Evolutionary conservation across 129 eudicot species (phyloP), one percentile per base, ranked within the genome.

Genomic region (Ambrosia trifida): DNA sequence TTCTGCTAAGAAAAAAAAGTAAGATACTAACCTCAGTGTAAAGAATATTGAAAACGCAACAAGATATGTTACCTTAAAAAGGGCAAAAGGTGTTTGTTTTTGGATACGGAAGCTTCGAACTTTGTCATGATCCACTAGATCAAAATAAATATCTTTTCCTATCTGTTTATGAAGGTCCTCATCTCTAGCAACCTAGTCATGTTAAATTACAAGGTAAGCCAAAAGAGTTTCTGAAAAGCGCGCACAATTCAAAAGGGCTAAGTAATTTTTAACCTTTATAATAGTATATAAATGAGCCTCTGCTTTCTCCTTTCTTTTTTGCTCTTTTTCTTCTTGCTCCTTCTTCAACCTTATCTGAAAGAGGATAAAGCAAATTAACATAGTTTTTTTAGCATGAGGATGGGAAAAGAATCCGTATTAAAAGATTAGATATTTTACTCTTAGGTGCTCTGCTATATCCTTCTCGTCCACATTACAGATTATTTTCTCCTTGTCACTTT

Each of bases 91-190:
- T 83, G 72, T 71, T 72, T 91, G 91, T 66, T 91, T 91, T 76
- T 91, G 95, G 65, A 91, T 91, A 47, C 97, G 91, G 51, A 91
- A 91, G 69, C 76, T 70, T 33, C 82, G 91, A 63, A 91, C 97
- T 85, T 85, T 91, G 78, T 88, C 97, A 85, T 91, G 97, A 64
- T 91, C 97, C 16, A 91, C 97, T 28, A 91, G 95, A 78, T 91
- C 97, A 91, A 91, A 91, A 69, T 85, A 84, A 45, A 88, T 82
- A 52, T 85, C 92, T 76, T 65, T 88, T 50, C 97, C 97, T 54
- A 91, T 91, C 82, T 91, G 97, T 46, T 85, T 84, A 59, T 66
- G 67, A n/a, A 91, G 75, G 68, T 91, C 97, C 35, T 80, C 90
- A 80, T 88, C 97, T 24, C 89, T 91, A 35, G 95, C 95, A 81